Percentiles rank a stretch among this genome's conserved stretches.
Conservation (phyloP, 176 grass and related monocot species). For the Eleusine indica region DNA sequence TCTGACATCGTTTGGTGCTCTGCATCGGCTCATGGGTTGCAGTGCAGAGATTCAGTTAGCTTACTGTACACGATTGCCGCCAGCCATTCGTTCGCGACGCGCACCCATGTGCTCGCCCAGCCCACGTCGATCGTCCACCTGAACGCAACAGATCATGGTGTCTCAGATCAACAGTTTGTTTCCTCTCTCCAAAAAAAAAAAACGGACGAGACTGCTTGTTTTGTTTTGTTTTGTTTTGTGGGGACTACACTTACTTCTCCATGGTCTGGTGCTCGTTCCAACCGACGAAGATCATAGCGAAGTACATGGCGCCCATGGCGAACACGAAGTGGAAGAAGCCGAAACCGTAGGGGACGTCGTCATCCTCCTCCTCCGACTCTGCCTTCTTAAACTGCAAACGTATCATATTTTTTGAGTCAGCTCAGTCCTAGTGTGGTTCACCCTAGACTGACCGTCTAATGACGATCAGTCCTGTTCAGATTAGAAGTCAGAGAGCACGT, state of each 20-base stretch:
- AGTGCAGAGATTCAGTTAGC: constrained; percentile 2
- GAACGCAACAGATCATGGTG: not conserved
- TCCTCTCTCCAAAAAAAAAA: not conserved
- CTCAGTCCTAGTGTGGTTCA: not conserved
- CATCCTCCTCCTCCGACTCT: constrained; percentile 61
- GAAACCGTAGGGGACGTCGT: constrained; percentile 78
- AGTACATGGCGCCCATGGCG: constrained; percentile 98
- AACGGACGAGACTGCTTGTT: not conserved
- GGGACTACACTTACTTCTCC: constrained; percentile 57
- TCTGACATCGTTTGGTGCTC: not conserved
- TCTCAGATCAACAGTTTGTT: not conserved
- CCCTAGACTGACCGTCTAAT: no score
- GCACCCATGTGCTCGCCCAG: constrained; percentile 96
- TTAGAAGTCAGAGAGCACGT: not conserved
- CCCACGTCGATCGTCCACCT: constrained; percentile 98
- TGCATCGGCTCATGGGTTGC: not conserved
- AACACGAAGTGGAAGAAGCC: constrained; percentile 99
- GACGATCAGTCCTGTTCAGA: not conserved
- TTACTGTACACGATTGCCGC: constrained; percentile 83
- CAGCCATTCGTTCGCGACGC: constrained; percentile 83
- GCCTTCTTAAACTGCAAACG: constrained; percentile 79
- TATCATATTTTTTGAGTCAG: not conserved
- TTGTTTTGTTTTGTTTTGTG: not conserved
- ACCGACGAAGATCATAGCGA: constrained; percentile 95
- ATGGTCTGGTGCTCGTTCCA: constrained; percentile 76